These are phyloP conservation scores for Gynostemma pentaphyllum DNA, from an alignment of 306 rosid genomes.

Conservation along the genomic window DNA sequence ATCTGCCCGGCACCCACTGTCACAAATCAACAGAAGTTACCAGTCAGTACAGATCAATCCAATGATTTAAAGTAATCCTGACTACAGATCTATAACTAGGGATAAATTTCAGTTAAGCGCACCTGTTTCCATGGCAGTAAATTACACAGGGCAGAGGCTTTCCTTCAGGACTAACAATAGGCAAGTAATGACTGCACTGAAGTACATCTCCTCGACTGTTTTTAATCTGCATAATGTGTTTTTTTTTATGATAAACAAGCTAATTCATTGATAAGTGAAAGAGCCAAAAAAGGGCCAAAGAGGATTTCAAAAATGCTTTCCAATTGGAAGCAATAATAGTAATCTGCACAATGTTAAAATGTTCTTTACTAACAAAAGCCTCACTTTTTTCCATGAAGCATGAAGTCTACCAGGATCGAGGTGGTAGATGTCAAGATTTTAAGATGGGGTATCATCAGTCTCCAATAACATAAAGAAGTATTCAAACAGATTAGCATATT, in stretches of 20 bases:
- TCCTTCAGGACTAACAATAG: slow-evolving; percentile 79
- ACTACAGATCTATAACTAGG: neutral
- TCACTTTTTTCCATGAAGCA: neutral
- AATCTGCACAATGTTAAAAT: too few species aligned
- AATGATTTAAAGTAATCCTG: neutral
- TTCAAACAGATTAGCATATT: neutral
- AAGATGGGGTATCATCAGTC: neutral
- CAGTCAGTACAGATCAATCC: slow-evolving; percentile 19
- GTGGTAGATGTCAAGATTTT: neutral
- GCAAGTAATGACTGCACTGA: slow-evolving; percentile 81
- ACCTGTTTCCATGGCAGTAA: slow-evolving; percentile 99
- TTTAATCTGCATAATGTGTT: slow-evolving; percentile 62
- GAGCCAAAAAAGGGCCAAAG: too few species aligned
- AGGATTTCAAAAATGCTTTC: too few species aligned
- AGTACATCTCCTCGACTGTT: slow-evolving; percentile 77
- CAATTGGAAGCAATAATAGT: too few species aligned
- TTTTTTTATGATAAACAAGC: too few species aligned
- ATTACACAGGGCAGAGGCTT: slow-evolving; percentile 94
- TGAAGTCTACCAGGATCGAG: neutral
- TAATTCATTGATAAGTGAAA: too few species aligned
- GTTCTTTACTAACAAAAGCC: neutral
- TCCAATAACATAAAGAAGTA: neutral
- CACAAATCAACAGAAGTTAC: slow-evolving; percentile 16
- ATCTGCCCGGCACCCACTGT: slow-evolving; percentile 96
- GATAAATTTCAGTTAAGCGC: slow-evolving; percentile 8